Base-by-base conservation (phyloP, 805 yeast genomes). In the Candida boidinii region DNA sequence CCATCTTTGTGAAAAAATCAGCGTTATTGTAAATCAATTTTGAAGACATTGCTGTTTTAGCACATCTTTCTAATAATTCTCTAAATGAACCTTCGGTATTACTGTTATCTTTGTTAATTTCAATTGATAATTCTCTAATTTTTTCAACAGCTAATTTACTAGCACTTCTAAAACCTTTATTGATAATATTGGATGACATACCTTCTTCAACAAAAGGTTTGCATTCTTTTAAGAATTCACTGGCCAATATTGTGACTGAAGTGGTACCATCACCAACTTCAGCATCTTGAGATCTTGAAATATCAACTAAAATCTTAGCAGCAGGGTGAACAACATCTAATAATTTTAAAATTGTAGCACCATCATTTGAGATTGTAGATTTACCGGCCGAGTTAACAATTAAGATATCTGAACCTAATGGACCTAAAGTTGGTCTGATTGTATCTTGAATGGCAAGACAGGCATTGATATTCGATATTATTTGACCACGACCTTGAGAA, bases 251-350 rank as follows among this genome's bases (percentile, higher is more conserved):
- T 0, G 96, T 84, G 15, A 90, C 98, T 19, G 95, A 81, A 1
- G 98, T 90, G 28, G 98, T 90, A 44, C 98, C 98, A 61, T 90
- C 98, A 39, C 98, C 98, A 43, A 92, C 95, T 58, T 90, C 97
- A 39, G 94, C 95, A 56, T 90, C 98, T 63, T 90, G 98, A 3
- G 95, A 87, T 55, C 94, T 80, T 13, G 96, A 83, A 37, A 90
- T 83, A 54, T 90, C 95, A 34, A 90, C 98, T 45, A 90, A 65
- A 39, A 90, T 88, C 57, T 86, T 87, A 10, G 98, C 98, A 9
- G 99, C 98, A 8, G 99, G 98, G 51, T 92, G 98, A 17, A 92
- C 96, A 35, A 92, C 94, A 52, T 92, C 98, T 44, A 92, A 63
- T 36, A 92, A 68, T 54, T 81, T 85, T 55, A 92, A 66, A 47